Conservation (phyloP, 768 basidiomycete genomes). For the Termitomyces sp. region DNA sequence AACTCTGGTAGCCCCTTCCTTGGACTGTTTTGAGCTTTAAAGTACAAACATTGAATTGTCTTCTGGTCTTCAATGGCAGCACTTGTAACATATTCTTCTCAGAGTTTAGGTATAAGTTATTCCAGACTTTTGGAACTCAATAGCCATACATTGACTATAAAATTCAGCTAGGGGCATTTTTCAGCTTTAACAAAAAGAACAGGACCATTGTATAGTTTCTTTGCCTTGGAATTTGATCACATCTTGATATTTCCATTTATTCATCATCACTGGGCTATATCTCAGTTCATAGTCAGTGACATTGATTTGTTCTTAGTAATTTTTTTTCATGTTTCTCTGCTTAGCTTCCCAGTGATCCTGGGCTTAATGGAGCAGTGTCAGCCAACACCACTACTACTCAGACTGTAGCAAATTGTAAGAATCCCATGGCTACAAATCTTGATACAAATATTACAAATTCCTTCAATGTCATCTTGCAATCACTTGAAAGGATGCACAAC, state of each 20-base stretch:
- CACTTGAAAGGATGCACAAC: conserved; percentile 41
- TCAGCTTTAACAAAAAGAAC: conserved; percentile 25
- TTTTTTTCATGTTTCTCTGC: not conserved
- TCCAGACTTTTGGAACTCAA: conserved; percentile 16
- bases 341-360: conserved; percentile 35
- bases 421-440: conserved; percentile 24
- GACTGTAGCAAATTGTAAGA: conserved; percentile 42
- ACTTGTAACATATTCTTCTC: conserved; percentile 38
- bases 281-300: conserved; percentile 41
- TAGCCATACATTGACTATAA: conserved; percentile 2
- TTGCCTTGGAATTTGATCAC: not conserved
- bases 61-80: conserved; percentile 47
- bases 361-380: conserved; percentile 47
- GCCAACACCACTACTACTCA: conserved; percentile 48
- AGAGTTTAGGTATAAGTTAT: conserved; percentile 47
- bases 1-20: conserved; percentile 32
- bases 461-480: conserved; percentile 32
- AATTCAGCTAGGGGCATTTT: conserved; percentile 35
- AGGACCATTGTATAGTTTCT: conserved; percentile 16
- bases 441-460: conserved; percentile 12
- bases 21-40: conserved; percentile 37
- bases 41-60: conserved; percentile 50
- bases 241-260: conserved; percentile 38
- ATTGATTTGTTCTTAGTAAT: not conserved
- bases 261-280: conserved; percentile 42